Evolutionary conservation across 805 yeast genomes (phyloP), one percentile per base, ranked within the genome.

Genomic region (Debaryomyces hansenii): DNA sequence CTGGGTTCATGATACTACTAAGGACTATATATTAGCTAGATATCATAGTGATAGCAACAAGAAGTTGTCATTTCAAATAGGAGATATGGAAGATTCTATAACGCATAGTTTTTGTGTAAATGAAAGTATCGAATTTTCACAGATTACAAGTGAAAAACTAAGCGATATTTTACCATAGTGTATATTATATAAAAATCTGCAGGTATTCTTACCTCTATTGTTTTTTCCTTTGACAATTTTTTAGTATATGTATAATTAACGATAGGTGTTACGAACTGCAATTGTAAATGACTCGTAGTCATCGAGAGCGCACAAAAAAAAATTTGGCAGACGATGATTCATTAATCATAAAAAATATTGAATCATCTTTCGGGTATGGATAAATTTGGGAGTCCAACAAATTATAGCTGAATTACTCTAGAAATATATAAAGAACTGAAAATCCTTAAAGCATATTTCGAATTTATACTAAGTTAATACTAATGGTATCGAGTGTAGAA

Each of bases 21-120:
- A 86, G 38, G 69, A 70, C 27, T 63, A 61, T 46, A 57, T 83
- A 2, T 55, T 78, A 32, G 49, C 64, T 9, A 62, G 69, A 34
- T 73, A 75, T 52, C 60, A 66, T 20, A 14, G 11, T 8, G 59
- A 61, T 32, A 48, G 32, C 32, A 53, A 56, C 15, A 59, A 66
- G 1, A 49, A 53, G 5, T 60, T 75, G 20, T 55, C 55, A 12
- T 63, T 72, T 42, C 66, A 57, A 39, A 44, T 66, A 6, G 69
- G 70, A 8, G 64, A 64, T 7, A 56, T 66, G 15, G 66, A 68
- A 46, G 64, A 61, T 20, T 71, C 67, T 1, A 74, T 82, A 29
- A 67, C 74, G 7, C 90, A 84, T 58, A 75, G 85, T 34, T 84
- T 84, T 59, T 84, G 88, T 56, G 72, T 84, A 10, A 67, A 72